Conservation (phyloP, 2,329 filamentous ascomycete species). For the Dothiorella sarmentorum region DNA sequence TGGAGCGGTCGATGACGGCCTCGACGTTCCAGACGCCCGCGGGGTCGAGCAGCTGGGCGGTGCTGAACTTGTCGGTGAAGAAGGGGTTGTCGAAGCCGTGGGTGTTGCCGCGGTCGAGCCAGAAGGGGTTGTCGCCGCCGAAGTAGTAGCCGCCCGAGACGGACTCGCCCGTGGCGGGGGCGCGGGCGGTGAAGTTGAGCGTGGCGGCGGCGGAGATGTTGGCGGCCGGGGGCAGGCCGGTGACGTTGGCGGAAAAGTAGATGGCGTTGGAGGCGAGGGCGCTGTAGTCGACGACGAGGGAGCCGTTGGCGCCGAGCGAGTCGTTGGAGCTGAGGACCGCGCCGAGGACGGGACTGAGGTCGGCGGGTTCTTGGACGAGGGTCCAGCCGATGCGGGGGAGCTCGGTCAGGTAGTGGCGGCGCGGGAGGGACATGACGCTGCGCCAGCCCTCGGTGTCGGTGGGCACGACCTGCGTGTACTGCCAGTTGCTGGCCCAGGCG, state of each 20-base stretch:
- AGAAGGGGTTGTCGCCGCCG: conserved; percentile 49
- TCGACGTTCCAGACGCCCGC: conserved; percentile 41
- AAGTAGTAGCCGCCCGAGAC: conserved; percentile 51
- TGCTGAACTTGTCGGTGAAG: conserved; percentile 55
- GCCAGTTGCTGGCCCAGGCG: conserved; percentile 59
- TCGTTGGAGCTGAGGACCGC: conserved; percentile 42
- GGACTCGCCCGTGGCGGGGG: conserved; percentile 48
- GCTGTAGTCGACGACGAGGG: conserved; percentile 51
- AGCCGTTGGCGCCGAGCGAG: conserved; percentile 48
- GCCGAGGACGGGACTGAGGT: conserved; percentile 49
- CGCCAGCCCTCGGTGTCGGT: conserved; percentile 56
- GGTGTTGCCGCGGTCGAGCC: conserved; percentile 49
- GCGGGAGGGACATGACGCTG: conserved; percentile 51
- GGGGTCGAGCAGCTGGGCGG: conserved; percentile 27
- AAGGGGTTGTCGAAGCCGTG: conserved; percentile 52
- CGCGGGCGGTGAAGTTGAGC: conserved; percentile 53
- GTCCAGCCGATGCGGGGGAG: conserved; percentile 51
- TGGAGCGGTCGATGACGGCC: conserved; percentile 52
- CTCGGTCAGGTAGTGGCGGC: conserved; percentile 52
- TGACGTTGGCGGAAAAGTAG: conserved; percentile 55
- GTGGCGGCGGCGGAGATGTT: conserved; percentile 33
- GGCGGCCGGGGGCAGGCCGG: conserved; percentile 34
- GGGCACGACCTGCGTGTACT: conserved; percentile 55
- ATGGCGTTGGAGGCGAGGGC: conserved; percentile 50
- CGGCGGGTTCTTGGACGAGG: conserved; percentile 50